A percentile compares a stretch with the other conserved stretches of the same genome.
Evolutionary conservation across 192 early-diverging fungal genomes (phyloP).

Genomic region (Anaeromyces robustus): DNA sequence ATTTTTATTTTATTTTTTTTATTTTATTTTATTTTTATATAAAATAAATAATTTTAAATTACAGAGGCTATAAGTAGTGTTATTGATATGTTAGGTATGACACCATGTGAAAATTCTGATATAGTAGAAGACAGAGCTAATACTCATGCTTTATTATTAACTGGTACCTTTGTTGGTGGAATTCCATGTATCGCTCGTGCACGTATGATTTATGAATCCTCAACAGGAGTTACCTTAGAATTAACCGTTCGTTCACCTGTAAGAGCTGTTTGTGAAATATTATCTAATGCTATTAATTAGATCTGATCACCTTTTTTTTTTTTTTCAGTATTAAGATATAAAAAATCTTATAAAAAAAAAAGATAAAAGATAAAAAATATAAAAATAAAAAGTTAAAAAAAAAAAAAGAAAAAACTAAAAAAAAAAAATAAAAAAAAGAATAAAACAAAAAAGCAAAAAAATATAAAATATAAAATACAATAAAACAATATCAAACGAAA

Average conservation of each 20-base stretch:
- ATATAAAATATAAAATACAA: too few relatives aligned
- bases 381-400: too few relatives aligned
- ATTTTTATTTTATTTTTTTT: neutral
- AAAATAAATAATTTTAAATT: neutral
- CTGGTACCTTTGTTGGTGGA: constrained; percentile 76
- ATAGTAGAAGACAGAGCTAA: constrained; percentile 43
- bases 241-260: constrained; percentile 44
- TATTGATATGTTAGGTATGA: constrained; percentile 74
- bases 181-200: constrained; percentile 55
- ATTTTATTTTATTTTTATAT: neutral
- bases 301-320: too few relatives aligned
- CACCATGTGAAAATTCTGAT: constrained; percentile 54
- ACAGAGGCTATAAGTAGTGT: constrained; percentile 52
- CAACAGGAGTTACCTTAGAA: constrained; percentile 82
- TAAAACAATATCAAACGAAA: too few relatives aligned
- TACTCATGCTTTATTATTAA: constrained; percentile 71
- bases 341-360: too few relatives aligned
- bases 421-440: too few relatives aligned
- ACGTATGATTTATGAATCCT: constrained; percentile 74
- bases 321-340: too few relatives aligned
- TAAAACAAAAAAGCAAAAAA: too few relatives aligned
- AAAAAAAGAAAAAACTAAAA: too few relatives aligned
- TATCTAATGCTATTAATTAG: too few relatives aligned
- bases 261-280: too few relatives aligned
- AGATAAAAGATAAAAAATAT: too few relatives aligned